Evolutionary conservation across 495 filamentous ascomycete genomes (phyloP).

Genomic region (Podospora pseudopauciseta): DNA sequence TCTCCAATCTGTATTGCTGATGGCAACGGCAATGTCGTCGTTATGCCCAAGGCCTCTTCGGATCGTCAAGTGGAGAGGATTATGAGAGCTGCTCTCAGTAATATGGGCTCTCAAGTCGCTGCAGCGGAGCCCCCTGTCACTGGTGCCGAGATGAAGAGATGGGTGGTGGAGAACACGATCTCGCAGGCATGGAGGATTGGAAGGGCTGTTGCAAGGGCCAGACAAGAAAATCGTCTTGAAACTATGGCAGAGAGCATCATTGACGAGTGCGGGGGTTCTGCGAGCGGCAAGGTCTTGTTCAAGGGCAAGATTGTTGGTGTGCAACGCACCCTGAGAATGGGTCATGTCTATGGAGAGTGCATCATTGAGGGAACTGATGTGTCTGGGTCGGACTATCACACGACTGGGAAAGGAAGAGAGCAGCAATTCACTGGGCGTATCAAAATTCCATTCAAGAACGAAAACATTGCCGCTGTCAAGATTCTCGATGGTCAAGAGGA

Average conservation of each 20-base stretch:
- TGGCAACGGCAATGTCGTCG: conserved; percentile 48
- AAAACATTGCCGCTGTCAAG: conserved; percentile 56
- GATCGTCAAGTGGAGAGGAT: conserved; percentile 41
- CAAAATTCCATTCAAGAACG: conserved; percentile 63
- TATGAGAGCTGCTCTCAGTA: conserved; percentile 40
- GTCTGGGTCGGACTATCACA: conserved; percentile 21
- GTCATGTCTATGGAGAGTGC: conserved; percentile 53
- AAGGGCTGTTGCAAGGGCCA: conserved; percentile 50
- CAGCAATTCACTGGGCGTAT: conserved; percentile 38
- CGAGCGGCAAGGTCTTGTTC: conserved; percentile 52
- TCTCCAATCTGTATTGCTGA: conserved; percentile 47
- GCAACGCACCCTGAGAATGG: conserved; percentile 51
- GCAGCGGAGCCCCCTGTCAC: conserved; percentile 45
- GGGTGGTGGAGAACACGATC: conserved; percentile 50
- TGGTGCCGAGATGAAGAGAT: conserved; percentile 44
- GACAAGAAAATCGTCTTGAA: conserved; percentile 44
- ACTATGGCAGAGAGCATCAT: conserved; percentile 55
- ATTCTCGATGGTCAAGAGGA: conserved; percentile 16
- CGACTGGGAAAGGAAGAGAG: neutral
- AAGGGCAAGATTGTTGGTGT: conserved; percentile 61
- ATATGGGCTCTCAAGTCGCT: conserved; percentile 48
- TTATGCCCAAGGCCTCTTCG: conserved; percentile 39
- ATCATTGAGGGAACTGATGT: conserved; percentile 49
- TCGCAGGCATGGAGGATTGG: conserved; percentile 54
- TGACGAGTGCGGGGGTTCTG: conserved; percentile 51